Base-by-base conservation (phyloP, 2,329 filamentous ascomycete species). In the Colletotrichum horii region DNA sequence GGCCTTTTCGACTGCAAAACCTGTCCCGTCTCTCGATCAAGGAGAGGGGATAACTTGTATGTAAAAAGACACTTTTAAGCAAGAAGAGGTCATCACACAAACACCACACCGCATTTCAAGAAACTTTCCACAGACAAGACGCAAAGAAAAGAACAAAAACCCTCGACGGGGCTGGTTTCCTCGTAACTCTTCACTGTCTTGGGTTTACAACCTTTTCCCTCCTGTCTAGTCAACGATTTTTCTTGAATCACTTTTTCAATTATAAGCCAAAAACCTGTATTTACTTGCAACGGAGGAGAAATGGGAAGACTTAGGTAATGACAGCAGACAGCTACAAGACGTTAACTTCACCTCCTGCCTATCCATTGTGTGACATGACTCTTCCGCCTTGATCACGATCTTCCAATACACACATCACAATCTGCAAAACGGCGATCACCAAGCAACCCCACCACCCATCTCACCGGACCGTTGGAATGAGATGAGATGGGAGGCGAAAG, bases 111-210 rank as follows among this genome's bases (percentile, higher is more conserved):
- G 56, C 56, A 75, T 75, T 68, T 73, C 70, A 64, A 64, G 64
- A 68, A 62, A 43, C 24, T 69, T 52, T 58, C 19, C 28, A 38
- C 60, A 52, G 62, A 74, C 38, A 60, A 52, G 43, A 22, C 55
- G 22, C 28, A 58, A 36, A 55, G 26, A 36, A 32, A 62, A 61
- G n/a, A 64, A 61, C 11, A 43, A 71, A 64, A 52, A 75, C 73
- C 73, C 73, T 73, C 64, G 73, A 75, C 58, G 48, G 70, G 73
- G 73, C 70, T 73, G 62, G 73, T 68, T 75, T 66, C 73, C 73
- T 73, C 73, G 70, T 73, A 43, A 16, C 26, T 30, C 34, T 48
- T 22, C 36, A 64, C 52, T 73, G 64, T 75, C 73, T 36, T 56
- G 73, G 70, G 64, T 52, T 75, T 32, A 48, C 15, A 26, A 60